These are phyloP conservation scores for Eleusine coracana DNA, from an alignment of 176 grass and related monocot species.

Conservation along the genomic window DNA sequence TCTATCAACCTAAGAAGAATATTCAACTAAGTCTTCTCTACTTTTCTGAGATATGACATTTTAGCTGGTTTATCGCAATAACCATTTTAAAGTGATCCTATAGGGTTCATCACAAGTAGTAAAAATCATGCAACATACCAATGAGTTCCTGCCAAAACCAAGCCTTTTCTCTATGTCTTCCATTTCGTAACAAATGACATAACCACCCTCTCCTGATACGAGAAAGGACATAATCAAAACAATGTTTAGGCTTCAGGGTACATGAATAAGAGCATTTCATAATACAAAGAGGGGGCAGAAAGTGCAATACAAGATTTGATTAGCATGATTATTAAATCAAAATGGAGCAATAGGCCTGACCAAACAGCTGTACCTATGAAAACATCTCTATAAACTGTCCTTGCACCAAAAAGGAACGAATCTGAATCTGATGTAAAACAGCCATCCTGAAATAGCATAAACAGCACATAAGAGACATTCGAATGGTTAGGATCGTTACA, in stretches of 20 bases:
- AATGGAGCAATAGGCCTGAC: slow-evolving; percentile 12
- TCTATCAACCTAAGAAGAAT: background rate
- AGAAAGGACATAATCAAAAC: slow-evolving; percentile 40
- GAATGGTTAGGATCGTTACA: background rate
- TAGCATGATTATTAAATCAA: background rate
- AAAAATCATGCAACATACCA: slow-evolving; percentile 56
- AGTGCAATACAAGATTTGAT: slow-evolving; percentile 13
- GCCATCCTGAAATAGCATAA: slow-evolving; percentile 69
- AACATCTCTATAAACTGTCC: slow-evolving; percentile 95
- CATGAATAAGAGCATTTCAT: slow-evolving; percentile 32
- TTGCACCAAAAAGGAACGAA: slow-evolving; percentile 91
- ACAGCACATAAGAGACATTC: slow-evolving; percentile 27
- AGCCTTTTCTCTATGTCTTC: slow-evolving; percentile 87
- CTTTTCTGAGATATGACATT: background rate
- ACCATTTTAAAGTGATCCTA: background rate
- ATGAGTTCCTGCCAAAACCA: slow-evolving; percentile 90
- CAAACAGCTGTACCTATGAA: slow-evolving; percentile 62
- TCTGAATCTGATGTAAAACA: slow-evolving; percentile 95
- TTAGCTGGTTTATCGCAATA: slow-evolving; percentile 2
- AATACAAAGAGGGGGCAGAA: background rate
- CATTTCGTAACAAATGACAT: slow-evolving; percentile 90
- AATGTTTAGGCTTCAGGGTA: slow-evolving; percentile 7
- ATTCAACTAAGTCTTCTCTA: background rate
- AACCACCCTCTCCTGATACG: slow-evolving; percentile 69
- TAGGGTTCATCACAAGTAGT: slow-evolving; percentile 16